Percentiles rank a stretch among this genome's conserved stretches.
Conservation (phyloP, 2,329 filamentous ascomycete species). For the Kalaharituber pfeilii region DNA sequence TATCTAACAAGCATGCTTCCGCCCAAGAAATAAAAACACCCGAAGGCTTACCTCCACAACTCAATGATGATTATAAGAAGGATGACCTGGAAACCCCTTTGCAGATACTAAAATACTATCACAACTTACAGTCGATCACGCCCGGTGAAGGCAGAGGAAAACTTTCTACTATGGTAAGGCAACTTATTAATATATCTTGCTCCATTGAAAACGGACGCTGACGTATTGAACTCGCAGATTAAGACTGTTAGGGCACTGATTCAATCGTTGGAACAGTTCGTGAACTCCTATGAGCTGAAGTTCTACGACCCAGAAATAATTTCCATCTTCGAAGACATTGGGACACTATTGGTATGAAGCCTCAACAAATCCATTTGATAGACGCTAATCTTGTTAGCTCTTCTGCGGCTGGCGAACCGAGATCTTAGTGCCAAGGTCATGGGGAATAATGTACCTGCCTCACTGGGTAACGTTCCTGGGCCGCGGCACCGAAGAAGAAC, state of each 20-base stretch:
- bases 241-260: too few species aligned
- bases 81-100: background rate
- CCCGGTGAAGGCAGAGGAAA: background rate
- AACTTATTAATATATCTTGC: too few species aligned
- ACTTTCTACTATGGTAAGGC: background rate
- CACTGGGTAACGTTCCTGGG: constrained; percentile 6
- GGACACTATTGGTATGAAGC: constrained; percentile 8
- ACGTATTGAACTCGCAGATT: too few species aligned
- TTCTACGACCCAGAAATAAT: constrained; percentile 9
- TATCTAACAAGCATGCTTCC: too few species aligned
- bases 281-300: background rate
- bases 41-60: background rate
- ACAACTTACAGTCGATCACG: background rate
- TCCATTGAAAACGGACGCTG: too few species aligned
- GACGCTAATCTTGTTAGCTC: background rate
- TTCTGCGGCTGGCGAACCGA: constrained; percentile 7
- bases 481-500: background rate
- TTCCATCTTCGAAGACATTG: constrained; percentile 11
- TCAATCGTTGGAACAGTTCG: background rate
- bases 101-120: background rate
- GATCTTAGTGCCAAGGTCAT: constrained; percentile 10
- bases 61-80: background rate
- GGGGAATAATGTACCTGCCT: constrained; percentile 7
- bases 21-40: background rate
- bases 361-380: background rate